Evolutionary conservation across 2,329 filamentous ascomycete genomes (phyloP).

Genomic region (Trichoderma brevicompactum): DNA sequence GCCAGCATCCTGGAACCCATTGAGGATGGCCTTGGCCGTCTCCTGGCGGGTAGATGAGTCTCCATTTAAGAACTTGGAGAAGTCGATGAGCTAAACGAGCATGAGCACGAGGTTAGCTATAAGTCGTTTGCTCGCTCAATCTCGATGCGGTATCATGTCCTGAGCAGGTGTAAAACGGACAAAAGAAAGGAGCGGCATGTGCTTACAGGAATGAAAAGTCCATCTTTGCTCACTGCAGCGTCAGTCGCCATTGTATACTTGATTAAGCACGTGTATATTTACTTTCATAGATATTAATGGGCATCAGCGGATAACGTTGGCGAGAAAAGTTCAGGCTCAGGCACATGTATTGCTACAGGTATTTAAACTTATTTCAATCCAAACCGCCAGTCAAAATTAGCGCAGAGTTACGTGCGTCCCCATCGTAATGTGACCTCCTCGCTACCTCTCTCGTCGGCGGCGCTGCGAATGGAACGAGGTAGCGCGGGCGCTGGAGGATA

Average conservation of each 20-base stretch:
- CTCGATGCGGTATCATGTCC: not conserved
- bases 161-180: not conserved
- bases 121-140: not conserved
- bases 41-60: constrained; percentile 61
- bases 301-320: not conserved
- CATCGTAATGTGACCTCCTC: not conserved
- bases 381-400: not conserved
- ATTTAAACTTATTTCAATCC: not conserved
- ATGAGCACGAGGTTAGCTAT: not conserved
- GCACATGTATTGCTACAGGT: not conserved
- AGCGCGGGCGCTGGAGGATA: constrained; percentile 1
- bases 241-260: constrained; percentile 38
- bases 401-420: constrained; percentile 1
- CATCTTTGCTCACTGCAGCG: constrained; percentile 56
- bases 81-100: constrained; percentile 53
- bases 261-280: not conserved
- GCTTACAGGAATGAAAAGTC: constrained; percentile 59
- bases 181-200: not conserved
- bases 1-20: constrained; percentile 82
- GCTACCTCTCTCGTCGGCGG: constrained; percentile 1
- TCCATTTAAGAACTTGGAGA: constrained; percentile 71
- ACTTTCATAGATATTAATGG: not conserved
- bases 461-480: not conserved
- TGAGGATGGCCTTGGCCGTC: constrained; percentile 72
- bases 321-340: not conserved